Base-by-base conservation (phyloP, 495 filamentous ascomycete species). In the Podospora pseudoanserina region DNA sequence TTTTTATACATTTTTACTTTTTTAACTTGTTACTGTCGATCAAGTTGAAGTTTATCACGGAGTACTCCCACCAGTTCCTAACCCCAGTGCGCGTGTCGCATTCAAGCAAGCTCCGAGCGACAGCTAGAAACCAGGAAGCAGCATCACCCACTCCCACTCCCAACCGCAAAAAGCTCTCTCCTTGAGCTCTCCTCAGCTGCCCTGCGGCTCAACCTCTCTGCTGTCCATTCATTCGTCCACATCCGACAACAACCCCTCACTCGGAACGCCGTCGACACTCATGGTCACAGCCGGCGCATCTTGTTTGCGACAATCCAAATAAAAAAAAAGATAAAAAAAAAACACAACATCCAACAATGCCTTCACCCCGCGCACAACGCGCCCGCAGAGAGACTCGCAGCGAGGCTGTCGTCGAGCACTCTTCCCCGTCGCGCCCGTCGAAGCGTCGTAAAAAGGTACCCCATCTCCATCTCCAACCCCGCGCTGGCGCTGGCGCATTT, bases 361-460 rank as follows among this genome's bases (percentile, higher is more conserved):
- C 80, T 68, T 70, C 81, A 20, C 78, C 82, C 6, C 78, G 81
- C 65, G 67, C 76, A 20, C 79, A 81, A 73, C 78, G 80, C 72
- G 67, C 73, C 64, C 79, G 79, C 66, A 73, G 79, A 34, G 77
- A 77, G 39, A 56, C 78, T 72, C 78, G 80, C 77, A 72, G 68
- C 71, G 75, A 82, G 70, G 71, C 78, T 34, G 71, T 73, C 72
- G 72, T 69, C 27, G 80, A 83, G 23, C 77, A 79, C 60, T 91
- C 89, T 44, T 92, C 90, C 28, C 90, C 90, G 32, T 89, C 86
- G 74, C 88, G 88, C 64, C 90, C 90, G 5, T 85, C 87, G 4
- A 89, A 87, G 76, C 91, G 90, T 76, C 88, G 90, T 81, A 90
- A 87, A 81, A 91, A 90, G 88, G 90, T 90, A 80, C 78, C 15